Evolutionary conservation across 148 eudicot species (phyloP), one percentile per base, ranked within the genome.

Genomic region (Persicaria maculosa): DNA sequence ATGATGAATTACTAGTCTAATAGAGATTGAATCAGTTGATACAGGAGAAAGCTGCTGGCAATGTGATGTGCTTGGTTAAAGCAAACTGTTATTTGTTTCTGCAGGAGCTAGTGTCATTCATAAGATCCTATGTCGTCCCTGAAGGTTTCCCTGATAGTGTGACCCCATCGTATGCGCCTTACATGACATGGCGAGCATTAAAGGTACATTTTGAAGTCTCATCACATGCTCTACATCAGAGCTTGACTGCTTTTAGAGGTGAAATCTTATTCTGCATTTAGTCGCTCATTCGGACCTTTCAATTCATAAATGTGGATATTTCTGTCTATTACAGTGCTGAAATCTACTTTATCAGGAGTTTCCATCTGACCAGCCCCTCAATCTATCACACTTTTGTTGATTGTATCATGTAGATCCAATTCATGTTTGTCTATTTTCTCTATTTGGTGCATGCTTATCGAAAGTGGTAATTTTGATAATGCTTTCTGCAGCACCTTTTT

Each of bases 131-230:
- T 76, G 93, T 91, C 17, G 98, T 94, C 55, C 98, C 98, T 69
- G 98, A 94, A 87, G 97, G 97, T 76, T 94, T 91, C 71, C 98
- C 98, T 1, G 97, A 90, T 74, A 94, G 96, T 75, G 98, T 94
- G 65, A 76, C 86, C 31, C 87, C 96, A 50, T 87, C 96, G 65
- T 95, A 92, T 75, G 98, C 92, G 74, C 97, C 97, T 22, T 92
- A 95, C 89, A 95, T 92, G 98, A 84, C 93, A 47, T 95, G 97
- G 96, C 87, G 98, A 80, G 98, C 97, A 68, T 68, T 92, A 47
- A 92, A 95, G 97, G 98, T 92, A 89, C 76, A 6, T 4, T 43
- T 19, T 14, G 47, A 68, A n/a, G 43, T 59, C 58, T 15, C n/a
- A 3, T 17, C 52, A 54, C 9, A n/a, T 54, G n/a, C 19, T 54